phyloP scores from a whole-genome alignment of 305 asterid species.

The Fraxinus dipetala region DNA sequence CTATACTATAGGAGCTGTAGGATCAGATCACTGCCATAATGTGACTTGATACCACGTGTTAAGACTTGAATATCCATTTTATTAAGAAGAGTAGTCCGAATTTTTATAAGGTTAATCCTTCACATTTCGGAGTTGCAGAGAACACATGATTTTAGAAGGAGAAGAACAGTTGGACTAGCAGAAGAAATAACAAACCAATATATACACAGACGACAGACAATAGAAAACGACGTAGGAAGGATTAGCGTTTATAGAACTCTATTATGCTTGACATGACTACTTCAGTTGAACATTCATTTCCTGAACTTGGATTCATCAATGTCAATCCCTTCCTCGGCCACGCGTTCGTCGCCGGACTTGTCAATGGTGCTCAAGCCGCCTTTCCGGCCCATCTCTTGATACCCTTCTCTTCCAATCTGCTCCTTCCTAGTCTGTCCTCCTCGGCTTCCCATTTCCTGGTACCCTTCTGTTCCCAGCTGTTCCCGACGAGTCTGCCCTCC shows the following conservation, averaged over 20 bases:
- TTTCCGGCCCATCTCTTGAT: conserved; percentile 64
- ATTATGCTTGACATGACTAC: neutral
- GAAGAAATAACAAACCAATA: too few species aligned
- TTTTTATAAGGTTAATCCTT: too few species aligned
- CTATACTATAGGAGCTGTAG: too few species aligned
- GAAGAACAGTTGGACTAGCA: too few species aligned
- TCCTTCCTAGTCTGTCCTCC: conserved; percentile 76
- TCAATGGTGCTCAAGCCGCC: conserved; percentile 52
- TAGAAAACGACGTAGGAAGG: too few species aligned
- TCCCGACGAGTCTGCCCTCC: conserved; percentile 63
- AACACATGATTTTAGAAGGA: too few species aligned
- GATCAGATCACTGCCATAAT: too few species aligned
- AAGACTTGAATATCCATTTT: too few species aligned
- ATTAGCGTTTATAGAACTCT: neutral
- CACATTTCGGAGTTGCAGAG: too few species aligned
- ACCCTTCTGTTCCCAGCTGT: conserved; percentile 66
- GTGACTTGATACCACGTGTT: too few species aligned
- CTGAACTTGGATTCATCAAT: conserved; percentile 45
- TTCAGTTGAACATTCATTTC: neutral
- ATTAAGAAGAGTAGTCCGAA: too few species aligned
- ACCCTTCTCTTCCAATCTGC: conserved; percentile 60
- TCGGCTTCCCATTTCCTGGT: conserved; percentile 60
- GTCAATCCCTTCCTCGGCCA: conserved; percentile 32
- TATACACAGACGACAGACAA: too few species aligned
- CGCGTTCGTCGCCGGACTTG: conserved; percentile 45